These are phyloP conservation scores for Lagenidium sp. DNA, from an alignment of 352 stramenopile genomes.

Conservation along the genomic window DNA sequence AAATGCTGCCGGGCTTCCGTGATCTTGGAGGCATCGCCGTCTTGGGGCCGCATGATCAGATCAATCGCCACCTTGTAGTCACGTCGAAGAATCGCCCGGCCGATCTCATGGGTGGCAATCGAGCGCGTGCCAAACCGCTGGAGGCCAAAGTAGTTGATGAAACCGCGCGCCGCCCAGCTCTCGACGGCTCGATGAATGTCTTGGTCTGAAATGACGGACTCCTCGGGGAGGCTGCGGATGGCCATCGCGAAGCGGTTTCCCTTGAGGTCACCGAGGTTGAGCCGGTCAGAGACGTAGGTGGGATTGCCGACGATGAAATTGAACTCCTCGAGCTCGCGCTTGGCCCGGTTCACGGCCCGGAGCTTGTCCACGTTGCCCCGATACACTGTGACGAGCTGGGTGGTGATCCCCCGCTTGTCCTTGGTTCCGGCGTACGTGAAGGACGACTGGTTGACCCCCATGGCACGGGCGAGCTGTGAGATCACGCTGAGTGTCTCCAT, in stretches of 20 bases:
- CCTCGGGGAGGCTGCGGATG: slow-evolving; percentile 84
- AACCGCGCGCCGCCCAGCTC: slow-evolving; percentile 78
- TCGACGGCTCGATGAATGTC: slow-evolving; percentile 55
- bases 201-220: slow-evolving; percentile 41
- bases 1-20: slow-evolving; percentile 55
- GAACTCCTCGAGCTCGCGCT: slow-evolving; percentile 59
- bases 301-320: slow-evolving; percentile 93
- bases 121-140: slow-evolving; percentile 93
- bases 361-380: slow-evolving; percentile 67
- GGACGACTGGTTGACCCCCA: slow-evolving; percentile 54
- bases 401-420: slow-evolving; percentile 95
- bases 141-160: slow-evolving; percentile 98
- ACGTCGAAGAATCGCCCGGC: slow-evolving; percentile 89
- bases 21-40: slow-evolving; percentile 73
- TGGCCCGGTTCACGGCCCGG: slow-evolving; percentile 63
- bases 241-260: slow-evolving; percentile 95
- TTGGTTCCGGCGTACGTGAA: slow-evolving; percentile 96
- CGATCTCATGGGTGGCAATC: slow-evolving; percentile 86
- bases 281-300: slow-evolving; percentile 79
- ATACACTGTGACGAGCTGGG: slow-evolving; percentile 92
- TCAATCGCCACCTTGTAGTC: slow-evolving; percentile 89
- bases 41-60: slow-evolving; percentile 85
- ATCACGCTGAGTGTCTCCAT: slow-evolving; percentile 89
- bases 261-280: slow-evolving; percentile 89
- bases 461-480: slow-evolving; percentile 64